These are phyloP conservation scores for Huiozyma sinensis DNA, from an alignment of 805 yeast genomes.

Conservation along the genomic window DNA sequence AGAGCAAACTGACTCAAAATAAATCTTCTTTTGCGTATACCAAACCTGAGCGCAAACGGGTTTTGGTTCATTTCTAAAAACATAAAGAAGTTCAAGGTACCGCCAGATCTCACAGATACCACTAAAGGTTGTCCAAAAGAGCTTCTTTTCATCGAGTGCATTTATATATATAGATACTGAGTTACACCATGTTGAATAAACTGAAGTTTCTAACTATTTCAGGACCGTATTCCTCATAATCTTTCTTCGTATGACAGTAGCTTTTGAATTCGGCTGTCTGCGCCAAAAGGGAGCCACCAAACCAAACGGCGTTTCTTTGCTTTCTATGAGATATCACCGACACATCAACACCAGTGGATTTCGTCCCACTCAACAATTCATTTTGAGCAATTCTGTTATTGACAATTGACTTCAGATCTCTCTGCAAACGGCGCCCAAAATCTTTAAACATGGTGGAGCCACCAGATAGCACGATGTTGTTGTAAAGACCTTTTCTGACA, in stretches of 20 bases:
- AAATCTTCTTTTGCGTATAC: too few species aligned
- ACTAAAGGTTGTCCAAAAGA: too few species aligned
- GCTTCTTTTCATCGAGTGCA: too few species aligned
- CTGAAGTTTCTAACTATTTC: constrained; percentile 95
- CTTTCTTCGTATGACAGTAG: constrained; percentile 93
- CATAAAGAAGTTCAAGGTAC: too few species aligned
- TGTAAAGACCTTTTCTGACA: constrained; percentile 92
- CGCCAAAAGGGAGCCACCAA: constrained; percentile 93
- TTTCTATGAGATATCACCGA: constrained; percentile 94
- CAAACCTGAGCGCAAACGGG: too few species aligned
- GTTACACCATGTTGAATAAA: constrained; percentile 76
- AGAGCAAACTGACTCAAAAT: too few species aligned
- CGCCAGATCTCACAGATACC: too few species aligned
- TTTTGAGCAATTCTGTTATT: constrained; percentile 78
- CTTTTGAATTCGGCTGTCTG: constrained; percentile 95
- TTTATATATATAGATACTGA: neutral
- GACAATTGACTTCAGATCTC: constrained; percentile 81
- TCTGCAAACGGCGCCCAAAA: constrained; percentile 93
- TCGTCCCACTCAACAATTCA: constrained; percentile 62
- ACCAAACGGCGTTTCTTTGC: constrained; percentile 99
- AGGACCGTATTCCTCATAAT: constrained; percentile 97
- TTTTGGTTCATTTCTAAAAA: too few species aligned
- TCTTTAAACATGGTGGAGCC: constrained; percentile 99
- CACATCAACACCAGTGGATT: constrained; percentile 90
- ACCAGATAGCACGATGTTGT: constrained; percentile 90